Percentiles rank a stretch among this genome's conserved stretches.
Conservation (phyloP, 2,329 filamentous ascomycete species). For the Byssochlamys sp. region DNA sequence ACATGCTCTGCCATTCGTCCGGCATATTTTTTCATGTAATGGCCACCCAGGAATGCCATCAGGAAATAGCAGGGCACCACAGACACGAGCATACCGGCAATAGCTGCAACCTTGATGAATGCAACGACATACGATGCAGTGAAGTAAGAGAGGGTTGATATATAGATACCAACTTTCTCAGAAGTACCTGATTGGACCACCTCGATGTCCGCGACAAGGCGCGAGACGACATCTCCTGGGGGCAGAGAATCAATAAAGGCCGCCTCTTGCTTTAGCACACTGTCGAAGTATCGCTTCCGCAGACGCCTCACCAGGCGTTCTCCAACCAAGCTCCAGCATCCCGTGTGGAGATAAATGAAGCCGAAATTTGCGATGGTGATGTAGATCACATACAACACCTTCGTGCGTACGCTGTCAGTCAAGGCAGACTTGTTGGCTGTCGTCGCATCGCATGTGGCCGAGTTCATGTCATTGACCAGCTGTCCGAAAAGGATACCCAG, state of each 20-base stretch:
- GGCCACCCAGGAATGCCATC: constrained; percentile 33
- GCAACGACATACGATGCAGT: constrained; percentile 58
- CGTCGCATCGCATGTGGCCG: constrained; percentile 15
- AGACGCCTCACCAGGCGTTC: constrained; percentile 55
- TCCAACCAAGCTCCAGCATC: constrained; percentile 56
- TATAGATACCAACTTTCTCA: constrained; percentile 59
- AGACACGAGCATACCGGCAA: constrained; percentile 56
- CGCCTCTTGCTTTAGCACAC: constrained; percentile 52
- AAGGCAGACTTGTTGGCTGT: constrained; percentile 7
- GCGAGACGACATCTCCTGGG: constrained; percentile 53
- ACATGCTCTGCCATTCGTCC: constrained; percentile 40
- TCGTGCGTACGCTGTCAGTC: constrained; percentile 32
- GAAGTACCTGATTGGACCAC: constrained; percentile 59
- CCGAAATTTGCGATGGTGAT: constrained; percentile 55
- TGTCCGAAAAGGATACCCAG: constrained; percentile 32
- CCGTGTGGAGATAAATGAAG: constrained; percentile 54
- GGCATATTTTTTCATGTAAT: constrained; percentile 37
- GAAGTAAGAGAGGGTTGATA: constrained; percentile 56
- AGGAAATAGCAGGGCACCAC: constrained; percentile 39
- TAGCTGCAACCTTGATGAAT: constrained; percentile 53
- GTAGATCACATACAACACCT: constrained; percentile 54
- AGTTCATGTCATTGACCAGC: constrained; percentile 25
- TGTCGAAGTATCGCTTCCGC: constrained; percentile 51
- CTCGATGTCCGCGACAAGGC: constrained; percentile 57
- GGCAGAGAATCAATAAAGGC: constrained; percentile 55